phyloP scores from a whole-genome alignment of 192 early-diverging fungal genomes.

The Jimgerdemannia lactiflua region DNA sequence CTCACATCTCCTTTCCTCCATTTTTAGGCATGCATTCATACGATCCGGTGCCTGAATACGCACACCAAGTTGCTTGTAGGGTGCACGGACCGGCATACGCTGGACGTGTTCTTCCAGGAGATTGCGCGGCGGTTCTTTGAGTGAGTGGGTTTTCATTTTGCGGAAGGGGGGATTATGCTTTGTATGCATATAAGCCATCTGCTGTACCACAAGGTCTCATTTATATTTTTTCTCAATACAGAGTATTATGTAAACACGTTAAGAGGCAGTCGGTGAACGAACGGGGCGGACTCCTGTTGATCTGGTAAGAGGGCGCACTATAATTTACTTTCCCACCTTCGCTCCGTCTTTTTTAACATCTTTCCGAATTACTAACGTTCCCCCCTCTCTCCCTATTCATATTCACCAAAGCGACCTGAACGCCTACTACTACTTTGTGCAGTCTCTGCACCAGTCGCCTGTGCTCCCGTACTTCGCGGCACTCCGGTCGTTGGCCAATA shows the following conservation, averaged over 20 bases:
- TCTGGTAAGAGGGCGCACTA: constrained; percentile 45
- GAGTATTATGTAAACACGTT: constrained; percentile 81
- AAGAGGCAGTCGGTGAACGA: constrained; percentile 77
- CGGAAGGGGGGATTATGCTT: neutral
- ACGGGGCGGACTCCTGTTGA: constrained; percentile 88
- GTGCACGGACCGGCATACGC: constrained; percentile 77
- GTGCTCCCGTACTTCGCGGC: constrained; percentile 73
- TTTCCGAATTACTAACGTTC: no score
- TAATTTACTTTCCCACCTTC: neutral
- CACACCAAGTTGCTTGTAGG: constrained; percentile 75
- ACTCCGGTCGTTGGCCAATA: constrained; percentile 78
- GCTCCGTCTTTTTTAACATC: constrained; percentile 3
- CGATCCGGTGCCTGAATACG: constrained; percentile 73
- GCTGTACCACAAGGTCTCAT: neutral
- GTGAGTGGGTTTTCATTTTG: constrained; percentile 41
- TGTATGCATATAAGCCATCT: neutral
- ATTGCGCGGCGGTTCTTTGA: constrained; percentile 85
- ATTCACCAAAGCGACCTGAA: constrained; percentile 64
- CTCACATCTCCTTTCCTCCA: neutral
- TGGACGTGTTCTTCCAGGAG: constrained; percentile 91
- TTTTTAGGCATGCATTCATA: constrained; percentile 67
- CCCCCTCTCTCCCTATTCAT: neutral
- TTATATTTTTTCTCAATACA: constrained; percentile 22
- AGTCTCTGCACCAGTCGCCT: constrained; percentile 53
- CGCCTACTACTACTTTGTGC: constrained; percentile 73